These are phyloP conservation scores for Gilbertella persicaria DNA, from an alignment of 371 early-diverging fungal genomes.

Conservation along the genomic window DNA sequence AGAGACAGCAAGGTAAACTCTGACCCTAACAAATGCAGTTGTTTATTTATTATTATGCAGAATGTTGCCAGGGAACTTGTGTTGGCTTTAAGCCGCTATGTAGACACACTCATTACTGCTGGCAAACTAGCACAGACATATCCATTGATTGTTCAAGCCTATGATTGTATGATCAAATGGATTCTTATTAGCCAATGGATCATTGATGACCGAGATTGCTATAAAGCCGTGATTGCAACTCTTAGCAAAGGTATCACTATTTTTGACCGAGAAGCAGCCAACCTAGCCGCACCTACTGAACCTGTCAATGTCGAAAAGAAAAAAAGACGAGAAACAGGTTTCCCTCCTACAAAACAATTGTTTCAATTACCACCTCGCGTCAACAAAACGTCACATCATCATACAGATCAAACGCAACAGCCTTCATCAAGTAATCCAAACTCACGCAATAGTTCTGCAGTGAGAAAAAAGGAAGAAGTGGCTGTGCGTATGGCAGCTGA, in stretches of 20 bases:
- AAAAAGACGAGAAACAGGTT: slow-evolving; percentile 46
- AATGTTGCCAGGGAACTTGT: slow-evolving; percentile 73
- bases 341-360: slow-evolving; percentile 49
- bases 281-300: slow-evolving; percentile 8
- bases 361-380: slow-evolving; percentile 47
- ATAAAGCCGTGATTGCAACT: slow-evolving; percentile 66
- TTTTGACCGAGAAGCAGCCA: slow-evolving; percentile 50
- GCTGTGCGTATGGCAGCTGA: slow-evolving; percentile 78
- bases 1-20: slow-evolving; percentile 66
- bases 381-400: slow-evolving; percentile 22
- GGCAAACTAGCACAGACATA: slow-evolving; percentile 51
- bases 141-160: slow-evolving; percentile 68
- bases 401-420: slow-evolving; percentile 7
- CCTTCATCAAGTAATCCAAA: not conserved
- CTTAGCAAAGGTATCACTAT: slow-evolving; percentile 73
- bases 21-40: not conserved
- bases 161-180: slow-evolving; percentile 80
- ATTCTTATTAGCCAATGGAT: slow-evolving; percentile 77
- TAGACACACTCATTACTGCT: slow-evolving; percentile 58
- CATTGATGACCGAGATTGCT: slow-evolving; percentile 67
- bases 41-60: slow-evolving; percentile 27
- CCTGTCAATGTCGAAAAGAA: slow-evolving; percentile 37
- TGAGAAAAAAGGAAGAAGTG: slow-evolving; percentile 45
- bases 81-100: slow-evolving; percentile 68
- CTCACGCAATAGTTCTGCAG: not conserved